A percentile compares a stretch with the other conserved stretches of the same genome.
Conservation (phyloP, 768 basidiomycete genomes). For the Coprinopsis strossmayeri region DNA sequence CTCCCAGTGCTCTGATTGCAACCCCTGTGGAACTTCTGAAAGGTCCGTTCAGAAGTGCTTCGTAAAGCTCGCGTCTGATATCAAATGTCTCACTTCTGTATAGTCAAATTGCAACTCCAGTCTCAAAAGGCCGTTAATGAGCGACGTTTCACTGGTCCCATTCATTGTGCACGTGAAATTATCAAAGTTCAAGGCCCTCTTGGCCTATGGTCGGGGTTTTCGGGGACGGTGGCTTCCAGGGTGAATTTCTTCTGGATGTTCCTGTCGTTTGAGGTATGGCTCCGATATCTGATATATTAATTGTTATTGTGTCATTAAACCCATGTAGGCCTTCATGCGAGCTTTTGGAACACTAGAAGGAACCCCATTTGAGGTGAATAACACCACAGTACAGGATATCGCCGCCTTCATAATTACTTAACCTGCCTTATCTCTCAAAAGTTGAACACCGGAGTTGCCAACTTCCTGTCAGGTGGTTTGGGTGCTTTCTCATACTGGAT, state of each 20-base stretch:
- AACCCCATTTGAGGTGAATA: slow-evolving; percentile 57
- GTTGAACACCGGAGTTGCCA: slow-evolving; percentile 56
- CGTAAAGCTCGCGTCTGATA: slow-evolving; percentile 27
- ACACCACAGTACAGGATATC: too few species aligned
- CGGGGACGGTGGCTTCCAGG: slow-evolving; percentile 65
- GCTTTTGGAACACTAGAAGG: slow-evolving; percentile 47
- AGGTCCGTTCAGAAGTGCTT: slow-evolving; percentile 27
- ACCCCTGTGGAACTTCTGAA: slow-evolving; percentile 79
- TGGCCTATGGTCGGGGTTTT: slow-evolving; percentile 74
- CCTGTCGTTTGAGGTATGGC: slow-evolving; percentile 53
- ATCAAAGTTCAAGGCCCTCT: slow-evolving; percentile 50
- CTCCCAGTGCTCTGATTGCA: slow-evolving; percentile 54
- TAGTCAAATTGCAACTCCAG: slow-evolving; percentile 67
- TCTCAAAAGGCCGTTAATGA: slow-evolving; percentile 42
- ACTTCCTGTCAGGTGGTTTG: slow-evolving; percentile 61
- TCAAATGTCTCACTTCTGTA: slow-evolving; percentile 20
- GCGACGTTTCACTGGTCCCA: slow-evolving; percentile 57
- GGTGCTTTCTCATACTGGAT: slow-evolving; percentile 61
- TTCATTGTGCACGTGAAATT: slow-evolving; percentile 62
- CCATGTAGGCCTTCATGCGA: slow-evolving; percentile 50
- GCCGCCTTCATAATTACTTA: too few species aligned
- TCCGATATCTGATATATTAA: neutral
- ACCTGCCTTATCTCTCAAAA: slow-evolving; percentile 21
- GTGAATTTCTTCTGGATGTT: slow-evolving; percentile 81
- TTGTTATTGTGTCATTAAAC: neutral